A percentile compares a stretch with the other conserved stretches of the same genome.
Evolutionary conservation across 371 early-diverging fungal genomes (phyloP).

Genomic region (Mortierella sp.): DNA sequence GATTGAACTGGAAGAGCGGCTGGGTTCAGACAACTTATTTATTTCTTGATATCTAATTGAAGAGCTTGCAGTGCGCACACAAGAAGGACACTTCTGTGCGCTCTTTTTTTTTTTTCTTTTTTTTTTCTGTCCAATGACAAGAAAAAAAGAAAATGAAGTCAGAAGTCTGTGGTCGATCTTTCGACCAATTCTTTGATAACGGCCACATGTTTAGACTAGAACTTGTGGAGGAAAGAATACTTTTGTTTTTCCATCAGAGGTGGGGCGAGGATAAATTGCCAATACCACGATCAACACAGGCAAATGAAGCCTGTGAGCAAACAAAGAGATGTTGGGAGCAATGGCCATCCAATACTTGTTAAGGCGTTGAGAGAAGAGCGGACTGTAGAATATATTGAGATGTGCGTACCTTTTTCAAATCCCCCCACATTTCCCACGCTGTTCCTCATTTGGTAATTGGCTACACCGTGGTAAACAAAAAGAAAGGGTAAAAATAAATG

Average conservation of each 20-base stretch:
- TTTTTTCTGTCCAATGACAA: too few species aligned
- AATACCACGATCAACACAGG: background rate
- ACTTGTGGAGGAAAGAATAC: background rate
- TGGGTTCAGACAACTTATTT: constrained; percentile 1
- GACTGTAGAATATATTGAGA: background rate
- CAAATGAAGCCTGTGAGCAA: background rate
- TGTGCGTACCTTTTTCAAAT: background rate
- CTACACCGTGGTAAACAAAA: constrained; percentile 1
- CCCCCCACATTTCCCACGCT: constrained; percentile 55
- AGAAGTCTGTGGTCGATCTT: too few species aligned
- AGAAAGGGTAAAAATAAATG: background rate
- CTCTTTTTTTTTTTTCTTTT: too few species aligned
- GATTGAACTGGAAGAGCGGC: constrained; percentile 2
- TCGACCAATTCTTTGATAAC: background rate
- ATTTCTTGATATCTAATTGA: too few species aligned
- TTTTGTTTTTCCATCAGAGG: background rate
- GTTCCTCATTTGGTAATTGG: constrained; percentile 17
- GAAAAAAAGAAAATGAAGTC: too few species aligned
- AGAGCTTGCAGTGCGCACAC: too few species aligned
- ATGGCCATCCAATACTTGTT: background rate
- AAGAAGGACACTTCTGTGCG: too few species aligned
- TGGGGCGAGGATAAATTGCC: background rate
- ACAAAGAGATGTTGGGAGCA: background rate
- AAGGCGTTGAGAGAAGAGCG: constrained; percentile 12
- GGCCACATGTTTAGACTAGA: background rate